Percentiles rank a stretch among this genome's conserved stretches.
Evolutionary conservation across 2,329 filamentous ascomycete species (phyloP).

Genomic region (Xylaria digitata): DNA sequence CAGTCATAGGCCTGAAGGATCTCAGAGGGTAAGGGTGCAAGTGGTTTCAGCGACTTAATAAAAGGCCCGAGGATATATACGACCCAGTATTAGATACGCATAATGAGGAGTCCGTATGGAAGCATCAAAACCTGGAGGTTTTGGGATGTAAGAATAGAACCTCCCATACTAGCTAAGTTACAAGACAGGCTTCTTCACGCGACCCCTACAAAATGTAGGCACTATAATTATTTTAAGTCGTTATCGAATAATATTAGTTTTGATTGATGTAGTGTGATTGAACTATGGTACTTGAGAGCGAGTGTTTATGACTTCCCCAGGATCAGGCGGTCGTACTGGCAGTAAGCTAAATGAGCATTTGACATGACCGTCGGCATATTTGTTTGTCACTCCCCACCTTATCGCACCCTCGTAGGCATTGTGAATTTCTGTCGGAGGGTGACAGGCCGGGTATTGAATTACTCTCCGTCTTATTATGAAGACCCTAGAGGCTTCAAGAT

Average conservation of each 20-base stretch:
- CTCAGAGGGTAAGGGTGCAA: neutral
- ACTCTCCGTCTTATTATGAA: conserved; percentile 10
- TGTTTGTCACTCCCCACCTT: conserved; percentile 16
- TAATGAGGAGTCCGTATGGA: too few relatives aligned
- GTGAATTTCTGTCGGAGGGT: neutral
- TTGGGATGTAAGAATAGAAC: too few relatives aligned
- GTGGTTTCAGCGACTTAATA: neutral
- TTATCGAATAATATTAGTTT: too few relatives aligned
- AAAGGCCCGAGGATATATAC: too few relatives aligned
- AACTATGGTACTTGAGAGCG: conserved; percentile 5
- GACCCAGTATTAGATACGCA: too few relatives aligned
- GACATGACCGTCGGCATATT: neutral
- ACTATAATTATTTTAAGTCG: too few relatives aligned
- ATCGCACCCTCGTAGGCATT: conserved; percentile 8
- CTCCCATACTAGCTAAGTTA: too few relatives aligned
- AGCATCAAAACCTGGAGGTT: too few relatives aligned
- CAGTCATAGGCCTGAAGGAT: neutral
- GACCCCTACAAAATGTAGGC: too few relatives aligned
- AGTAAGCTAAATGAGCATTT: conserved; percentile 13
- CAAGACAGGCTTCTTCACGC: too few relatives aligned
- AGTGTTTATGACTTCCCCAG: conserved; percentile 4
- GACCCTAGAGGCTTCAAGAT: conserved; percentile 1
- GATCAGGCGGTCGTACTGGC: conserved; percentile 12
- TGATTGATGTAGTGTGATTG: too few relatives aligned
- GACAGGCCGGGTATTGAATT: conserved; percentile 3